Conservation (phyloP, 345 rosid species). For the Psidium guajava region DNA sequence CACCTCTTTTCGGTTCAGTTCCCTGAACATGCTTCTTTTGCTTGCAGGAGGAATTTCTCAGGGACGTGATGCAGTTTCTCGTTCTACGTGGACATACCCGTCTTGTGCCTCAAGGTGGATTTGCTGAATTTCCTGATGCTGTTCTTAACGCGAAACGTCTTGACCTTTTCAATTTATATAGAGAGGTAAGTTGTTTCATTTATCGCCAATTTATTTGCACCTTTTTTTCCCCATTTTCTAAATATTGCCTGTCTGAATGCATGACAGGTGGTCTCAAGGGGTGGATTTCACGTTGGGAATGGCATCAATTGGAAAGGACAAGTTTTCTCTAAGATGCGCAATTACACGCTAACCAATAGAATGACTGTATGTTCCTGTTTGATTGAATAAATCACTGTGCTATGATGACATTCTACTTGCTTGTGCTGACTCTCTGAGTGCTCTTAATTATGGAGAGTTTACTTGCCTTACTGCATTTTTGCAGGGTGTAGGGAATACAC, state of each 20-base stretch:
- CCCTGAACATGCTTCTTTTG: background rate
- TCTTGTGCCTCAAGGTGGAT: constrained; percentile 95
- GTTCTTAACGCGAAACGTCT: constrained; percentile 93
- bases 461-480: background rate
- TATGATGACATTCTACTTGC: background rate
- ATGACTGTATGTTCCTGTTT: constrained; percentile 60
- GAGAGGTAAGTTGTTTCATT: constrained; percentile 51
- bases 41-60: constrained; percentile 88
- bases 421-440: background rate
- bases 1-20: background rate
- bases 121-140: constrained; percentile 93
- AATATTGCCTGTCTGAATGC: background rate
- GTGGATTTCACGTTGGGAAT: constrained; percentile 97
- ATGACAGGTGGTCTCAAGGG: constrained; percentile 91
- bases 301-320: constrained; percentile 99
- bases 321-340: constrained; percentile 99
- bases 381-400: background rate
- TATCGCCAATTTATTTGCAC: background rate
- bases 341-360: constrained; percentile 92
- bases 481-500: constrained; percentile 95
- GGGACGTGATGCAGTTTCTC: constrained; percentile 95
- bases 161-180: constrained; percentile 89
- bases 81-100: constrained; percentile 89
- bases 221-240: background rate
- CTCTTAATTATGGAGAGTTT: background rate